Evolutionary conservation across 352 stramenopile species (phyloP).

Genomic region (Saprolegnia parasitica): DNA sequence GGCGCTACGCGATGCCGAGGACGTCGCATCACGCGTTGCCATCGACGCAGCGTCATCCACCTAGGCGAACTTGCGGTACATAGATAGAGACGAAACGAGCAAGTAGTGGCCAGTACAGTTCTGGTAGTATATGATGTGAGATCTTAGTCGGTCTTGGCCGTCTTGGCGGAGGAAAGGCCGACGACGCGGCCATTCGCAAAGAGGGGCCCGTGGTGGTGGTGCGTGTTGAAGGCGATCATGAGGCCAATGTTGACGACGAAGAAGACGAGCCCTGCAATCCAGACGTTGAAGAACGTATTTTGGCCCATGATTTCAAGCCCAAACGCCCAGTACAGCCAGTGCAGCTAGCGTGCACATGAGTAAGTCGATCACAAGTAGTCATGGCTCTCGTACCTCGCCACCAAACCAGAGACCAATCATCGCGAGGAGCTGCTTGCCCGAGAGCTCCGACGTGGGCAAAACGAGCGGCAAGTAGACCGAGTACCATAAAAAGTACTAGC

Average conservation of each 20-base stretch:
- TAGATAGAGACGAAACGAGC: too few relatives aligned
- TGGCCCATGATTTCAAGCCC: constrained; percentile 86
- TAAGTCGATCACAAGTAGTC: neutral
- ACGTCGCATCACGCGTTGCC: neutral
- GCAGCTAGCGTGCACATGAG: constrained; percentile 38
- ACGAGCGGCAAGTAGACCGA: constrained; percentile 87
- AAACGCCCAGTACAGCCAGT: constrained; percentile 89
- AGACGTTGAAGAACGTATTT: constrained; percentile 86
- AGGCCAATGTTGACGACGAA: constrained; percentile 84
- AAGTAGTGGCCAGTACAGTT: neutral
- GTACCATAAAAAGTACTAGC: constrained; percentile 99
- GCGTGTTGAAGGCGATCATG: constrained; percentile 62
- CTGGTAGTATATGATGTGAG: neutral
- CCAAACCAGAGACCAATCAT: constrained; percentile 72
- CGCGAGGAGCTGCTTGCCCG: constrained; percentile 51
- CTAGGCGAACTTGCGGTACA: too few relatives aligned
- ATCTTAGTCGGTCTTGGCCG: neutral
- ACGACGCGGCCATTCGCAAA: constrained; percentile 35
- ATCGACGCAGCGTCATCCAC: too few relatives aligned
- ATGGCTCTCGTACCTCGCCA: constrained; percentile 56
- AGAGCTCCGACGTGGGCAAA: constrained; percentile 61
- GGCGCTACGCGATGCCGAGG: constrained; percentile 12
- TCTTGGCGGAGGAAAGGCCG: neutral
- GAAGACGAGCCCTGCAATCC: constrained; percentile 83
- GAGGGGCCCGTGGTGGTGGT: constrained; percentile 56